A percentile compares a stretch with the other conserved stretches of the same genome.
These are phyloP conservation scores for Musa beccarii DNA, from an alignment of 176 grass and related monocot genomes.

Conservation along the genomic window DNA sequence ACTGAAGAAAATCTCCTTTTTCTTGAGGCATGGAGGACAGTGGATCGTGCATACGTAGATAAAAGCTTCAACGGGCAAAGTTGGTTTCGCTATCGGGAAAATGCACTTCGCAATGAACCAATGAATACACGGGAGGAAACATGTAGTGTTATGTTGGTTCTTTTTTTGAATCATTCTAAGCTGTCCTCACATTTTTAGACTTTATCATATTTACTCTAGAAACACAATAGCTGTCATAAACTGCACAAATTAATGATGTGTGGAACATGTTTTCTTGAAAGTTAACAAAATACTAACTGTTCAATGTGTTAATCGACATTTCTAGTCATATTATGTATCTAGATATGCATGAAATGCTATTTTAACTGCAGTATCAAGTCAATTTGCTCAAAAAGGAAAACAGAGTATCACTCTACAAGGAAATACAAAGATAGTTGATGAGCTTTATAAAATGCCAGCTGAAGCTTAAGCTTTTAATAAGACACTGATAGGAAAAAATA, in stretches of 20 bases:
- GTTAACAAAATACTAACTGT: not conserved
- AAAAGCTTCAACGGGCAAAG: constrained; percentile 96
- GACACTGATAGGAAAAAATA: not conserved
- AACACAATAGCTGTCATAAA: not conserved
- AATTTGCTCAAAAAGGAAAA: not conserved
- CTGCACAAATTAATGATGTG: not conserved
- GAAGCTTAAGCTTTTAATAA: not conserved
- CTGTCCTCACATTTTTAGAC: not conserved
- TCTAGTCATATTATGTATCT: not conserved
- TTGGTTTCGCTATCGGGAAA: constrained; percentile 91
- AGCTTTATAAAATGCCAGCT: not conserved
- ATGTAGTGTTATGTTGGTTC: constrained; percentile 43
- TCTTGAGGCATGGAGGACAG: constrained; percentile 86
- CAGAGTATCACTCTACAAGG: no score
- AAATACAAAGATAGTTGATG: not conserved
- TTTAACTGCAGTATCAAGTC: not conserved
- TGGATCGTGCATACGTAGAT: constrained; percentile 85
- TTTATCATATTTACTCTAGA: not conserved
- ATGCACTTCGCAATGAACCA: constrained; percentile 62
- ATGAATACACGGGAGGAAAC: constrained; percentile 93
- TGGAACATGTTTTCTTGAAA: not conserved
- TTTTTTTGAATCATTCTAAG: not conserved
- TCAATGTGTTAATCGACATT: not conserved
- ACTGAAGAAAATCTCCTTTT: constrained; percentile 96
- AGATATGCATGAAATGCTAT: not conserved